These are phyloP conservation scores for Boechera retrofracta DNA, from an alignment of 345 rosid species.

Conservation along the genomic window DNA sequence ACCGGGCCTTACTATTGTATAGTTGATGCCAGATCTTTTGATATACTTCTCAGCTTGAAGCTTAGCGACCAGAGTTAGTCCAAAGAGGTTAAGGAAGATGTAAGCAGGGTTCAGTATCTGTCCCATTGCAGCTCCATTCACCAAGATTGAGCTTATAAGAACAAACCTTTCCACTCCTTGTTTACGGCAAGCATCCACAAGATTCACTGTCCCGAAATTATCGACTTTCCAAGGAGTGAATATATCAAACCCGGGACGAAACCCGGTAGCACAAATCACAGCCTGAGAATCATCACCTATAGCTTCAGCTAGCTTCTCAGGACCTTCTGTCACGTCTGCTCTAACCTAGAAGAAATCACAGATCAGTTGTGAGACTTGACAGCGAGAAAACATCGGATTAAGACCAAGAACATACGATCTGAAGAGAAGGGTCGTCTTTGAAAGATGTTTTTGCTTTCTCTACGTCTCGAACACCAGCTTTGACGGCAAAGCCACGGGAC, in stretches of 20 bases:
- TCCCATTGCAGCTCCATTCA: constrained; percentile 97
- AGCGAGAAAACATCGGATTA: not conserved
- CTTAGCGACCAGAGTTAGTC: constrained; percentile 86
- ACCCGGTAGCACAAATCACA: constrained; percentile 87
- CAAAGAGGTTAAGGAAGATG: constrained; percentile 81
- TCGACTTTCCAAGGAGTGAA: constrained; percentile 95
- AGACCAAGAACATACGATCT: constrained; percentile 59
- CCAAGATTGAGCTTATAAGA: constrained; percentile 84
- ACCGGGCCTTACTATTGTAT: constrained; percentile 88
- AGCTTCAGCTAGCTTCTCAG: constrained; percentile 76
- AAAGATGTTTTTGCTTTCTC: constrained; percentile 71
- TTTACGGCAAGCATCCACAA: constrained; percentile 85
- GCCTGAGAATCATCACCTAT: constrained; percentile 85
- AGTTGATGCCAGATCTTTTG: constrained; percentile 75
- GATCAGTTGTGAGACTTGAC: not conserved
- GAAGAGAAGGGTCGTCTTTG: constrained; percentile 65
- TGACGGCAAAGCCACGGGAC: constrained; percentile 80
- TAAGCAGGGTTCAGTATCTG: constrained; percentile 90
- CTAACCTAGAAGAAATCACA: constrained; percentile 59
- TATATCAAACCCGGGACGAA: constrained; percentile 78
- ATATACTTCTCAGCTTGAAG: constrained; percentile 90
- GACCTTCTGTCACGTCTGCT: constrained; percentile 89
- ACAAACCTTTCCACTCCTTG: constrained; percentile 69
- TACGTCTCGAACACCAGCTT: constrained; percentile 84
- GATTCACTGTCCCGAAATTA: constrained; percentile 80